Evolutionary conservation across 257 asterid species (phyloP), one percentile per base, ranked within the genome.

Genomic region (Nicotiana tabacum): DNA sequence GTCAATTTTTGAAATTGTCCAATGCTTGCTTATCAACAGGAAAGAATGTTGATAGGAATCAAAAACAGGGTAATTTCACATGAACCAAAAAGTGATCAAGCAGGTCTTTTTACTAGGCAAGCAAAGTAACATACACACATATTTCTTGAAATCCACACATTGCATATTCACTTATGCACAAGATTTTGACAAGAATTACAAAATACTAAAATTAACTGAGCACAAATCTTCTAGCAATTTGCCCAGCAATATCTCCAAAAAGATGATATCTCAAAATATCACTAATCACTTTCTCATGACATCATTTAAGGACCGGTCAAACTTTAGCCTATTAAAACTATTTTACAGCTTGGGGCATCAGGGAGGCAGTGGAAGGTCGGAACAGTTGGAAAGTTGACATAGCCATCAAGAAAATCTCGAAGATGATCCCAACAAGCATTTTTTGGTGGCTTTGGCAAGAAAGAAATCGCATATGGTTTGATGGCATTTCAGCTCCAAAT

Each of bases 121-220:
- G 61, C 2, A 2, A 43, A 43, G 48, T 53, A 11, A 74, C 27
- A 24, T 24, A 4, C 39, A 13, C 43, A 29, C 79, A 74, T 74
- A 27, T 60, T 48, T 74, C 24, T 13, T 74, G 62, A 74, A 24
- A 48, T 27, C 79, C 79, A 46, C 79, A 6, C 61, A 12, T 70
- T 43, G 78, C 4, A 10, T 74, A 48, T 48, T 46, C 62, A 13
- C 62, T 13, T 24, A 8, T 27, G 79, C 61, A 62, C 35, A 24
- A 72, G 24, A 5, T 24, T 24, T 72, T 72, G 37, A 72, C 79
- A 72, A 72, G 79, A 72, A 72, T 24, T 32, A 48, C 79, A 72
- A 70, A 21, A 72, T 56, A 46, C 48, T 24, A 72, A 12, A 72
- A 72, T 24, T 24, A 48, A 48, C 13, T 21, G 12, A 72, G 48